Base-by-base conservation (phyloP, 495 filamentous ascomycete genomes). In the Neurospora sp. region DNA sequence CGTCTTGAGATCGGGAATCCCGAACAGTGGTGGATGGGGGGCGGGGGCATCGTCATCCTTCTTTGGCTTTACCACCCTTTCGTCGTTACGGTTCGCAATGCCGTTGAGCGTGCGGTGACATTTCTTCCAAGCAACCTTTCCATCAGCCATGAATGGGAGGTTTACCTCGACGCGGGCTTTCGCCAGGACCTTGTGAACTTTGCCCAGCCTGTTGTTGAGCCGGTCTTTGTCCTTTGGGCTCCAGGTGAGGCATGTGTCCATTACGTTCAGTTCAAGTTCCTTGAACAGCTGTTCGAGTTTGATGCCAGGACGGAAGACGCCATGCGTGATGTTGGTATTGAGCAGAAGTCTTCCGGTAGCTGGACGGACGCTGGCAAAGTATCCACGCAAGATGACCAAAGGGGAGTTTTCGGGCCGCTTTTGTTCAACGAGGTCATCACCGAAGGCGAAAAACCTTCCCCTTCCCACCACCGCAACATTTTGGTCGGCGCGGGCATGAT, bases 321-420 rank as follows among this genome's bases (percentile, higher is more conserved):
- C 83, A 59, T 86, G 83, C 7, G 82, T 81, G 8, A 86, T 83
- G 65, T 88, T 87, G 40, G 88, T 85, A 70, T 93, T 92, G 4
- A 92, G 78, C 1, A 92, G 81, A 10, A 91, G 75, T 7, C 90
- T 85, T 4, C 87, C 86, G 4, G 91, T 92, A 9, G 88, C 89
- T 0, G 86, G 83, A 31, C 91, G 89, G 17, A 90, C 87, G 79
- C 90, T 92, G 70, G 89, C 83, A 73, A 91, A 91, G 75, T 87
- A 93, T 0, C 91, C 91, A 69, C 91, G 87, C 0, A 90, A 79
- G 4, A 82, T 80, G 14, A 86, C 85, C 1, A 85, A 78, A 0
- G 89, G 44, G 42, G 38, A 69, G 78, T 9, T 77, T 78, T 27
- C 77, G 76, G 17, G 80, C 75, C 0, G 70, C 61, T 0, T 6